These are phyloP conservation scores for Cyamopsis tetragonoloba DNA, from an alignment of 306 rosid genomes.

Conservation along the genomic window DNA sequence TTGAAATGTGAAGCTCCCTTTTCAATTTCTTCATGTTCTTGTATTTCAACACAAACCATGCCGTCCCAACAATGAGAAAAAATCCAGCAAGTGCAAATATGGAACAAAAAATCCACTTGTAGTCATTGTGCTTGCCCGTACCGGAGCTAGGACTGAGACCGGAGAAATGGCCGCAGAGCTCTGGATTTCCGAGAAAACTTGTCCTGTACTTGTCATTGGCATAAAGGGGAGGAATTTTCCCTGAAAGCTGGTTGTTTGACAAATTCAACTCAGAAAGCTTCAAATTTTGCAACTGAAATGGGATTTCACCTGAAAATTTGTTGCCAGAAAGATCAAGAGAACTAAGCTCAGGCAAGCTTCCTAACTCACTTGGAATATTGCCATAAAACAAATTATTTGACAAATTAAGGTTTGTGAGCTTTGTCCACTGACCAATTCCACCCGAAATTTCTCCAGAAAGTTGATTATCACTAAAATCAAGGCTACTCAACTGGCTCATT, in stretches of 20 bases:
- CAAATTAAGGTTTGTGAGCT: slow-evolving; percentile 50
- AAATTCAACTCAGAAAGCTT: slow-evolving; percentile 55
- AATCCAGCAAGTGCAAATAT: slow-evolving; percentile 47
- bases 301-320: slow-evolving; percentile 53
- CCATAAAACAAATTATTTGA: slow-evolving; percentile 51
- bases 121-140: slow-evolving; percentile 24
- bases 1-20: slow-evolving; percentile 31
- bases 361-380: slow-evolving; percentile 53
- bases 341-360: slow-evolving; percentile 51
- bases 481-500: slow-evolving; percentile 40
- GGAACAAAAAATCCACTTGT: slow-evolving; percentile 42
- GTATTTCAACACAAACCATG: slow-evolving; percentile 47
- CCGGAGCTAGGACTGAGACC: slow-evolving; percentile 31
- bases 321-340: slow-evolving; percentile 69
- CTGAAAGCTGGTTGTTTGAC: slow-evolving; percentile 54
- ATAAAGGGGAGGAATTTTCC: slow-evolving; percentile 51
- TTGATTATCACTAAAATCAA: slow-evolving; percentile 54
- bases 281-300: slow-evolving; percentile 51
- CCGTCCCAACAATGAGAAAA: slow-evolving; percentile 49
- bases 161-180: slow-evolving; percentile 44
- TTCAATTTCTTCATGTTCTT: slow-evolving; percentile 41
- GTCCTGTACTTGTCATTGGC: slow-evolving; percentile 38
- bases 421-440: slow-evolving; percentile 34
- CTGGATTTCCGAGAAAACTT: slow-evolving; percentile 62
- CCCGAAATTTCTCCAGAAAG: slow-evolving; percentile 46